Evolutionary conservation across 225 moss, liverwort and hornwort genomes (phyloP).

Genomic region (Neckera pumila): DNA sequence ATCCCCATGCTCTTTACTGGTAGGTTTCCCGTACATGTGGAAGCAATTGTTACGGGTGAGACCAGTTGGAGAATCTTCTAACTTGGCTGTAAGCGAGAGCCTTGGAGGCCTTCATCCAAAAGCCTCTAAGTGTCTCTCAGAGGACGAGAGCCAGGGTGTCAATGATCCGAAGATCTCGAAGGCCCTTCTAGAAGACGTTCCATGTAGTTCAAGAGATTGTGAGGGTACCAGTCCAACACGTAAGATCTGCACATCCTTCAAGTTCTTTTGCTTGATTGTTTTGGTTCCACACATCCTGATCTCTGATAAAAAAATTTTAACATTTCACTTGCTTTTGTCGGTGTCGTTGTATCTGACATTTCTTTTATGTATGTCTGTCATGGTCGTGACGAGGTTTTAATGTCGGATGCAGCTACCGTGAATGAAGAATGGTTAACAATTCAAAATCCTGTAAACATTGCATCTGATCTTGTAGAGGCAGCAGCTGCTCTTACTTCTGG

Average conservation of each 20-base stretch:
- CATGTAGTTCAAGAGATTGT: constrained; percentile 16
- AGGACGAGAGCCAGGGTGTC: constrained; percentile 29
- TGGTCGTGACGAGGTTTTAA: neutral
- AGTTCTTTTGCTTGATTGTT: neutral
- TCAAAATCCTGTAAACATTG: neutral
- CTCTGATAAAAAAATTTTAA: neutral
- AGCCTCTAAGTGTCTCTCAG: constrained; percentile 20
- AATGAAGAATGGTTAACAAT: constrained; percentile 8
- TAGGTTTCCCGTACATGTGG: constrained; percentile 60
- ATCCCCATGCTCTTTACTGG: neutral
- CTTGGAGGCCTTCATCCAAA: constrained; percentile 26
- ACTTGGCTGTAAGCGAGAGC: constrained; percentile 33
- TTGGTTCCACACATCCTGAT: neutral
- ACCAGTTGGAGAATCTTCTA: constrained; percentile 23
- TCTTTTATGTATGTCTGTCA: neutral
- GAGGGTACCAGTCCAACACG: constrained; percentile 21
- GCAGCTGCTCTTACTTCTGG: neutral
- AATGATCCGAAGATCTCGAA: constrained; percentile 1
- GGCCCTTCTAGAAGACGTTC: neutral
- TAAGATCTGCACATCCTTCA: neutral
- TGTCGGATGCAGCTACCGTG: constrained; percentile 13
- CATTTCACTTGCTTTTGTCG: neutral
- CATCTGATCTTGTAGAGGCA: neutral
- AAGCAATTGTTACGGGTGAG: constrained; percentile 35
- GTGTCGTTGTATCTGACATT: neutral